Percentiles rank a stretch among this genome's conserved stretches.
These are phyloP conservation scores for Solioccasus polychromus DNA, from an alignment of 768 basidiomycete genomes.

Conservation along the genomic window DNA sequence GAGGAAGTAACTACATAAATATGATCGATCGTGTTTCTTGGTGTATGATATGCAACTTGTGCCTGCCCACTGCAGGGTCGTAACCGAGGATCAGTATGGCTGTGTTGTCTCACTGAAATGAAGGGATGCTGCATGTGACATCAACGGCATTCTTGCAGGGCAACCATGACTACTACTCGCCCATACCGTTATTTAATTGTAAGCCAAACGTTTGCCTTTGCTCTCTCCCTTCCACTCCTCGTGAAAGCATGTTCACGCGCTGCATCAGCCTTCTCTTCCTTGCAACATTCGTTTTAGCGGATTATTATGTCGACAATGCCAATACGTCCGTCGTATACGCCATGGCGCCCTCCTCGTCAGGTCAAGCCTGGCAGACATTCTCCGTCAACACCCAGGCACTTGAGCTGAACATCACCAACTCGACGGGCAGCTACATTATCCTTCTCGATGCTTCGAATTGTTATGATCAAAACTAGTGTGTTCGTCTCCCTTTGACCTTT, in stretches of 20 bases:
- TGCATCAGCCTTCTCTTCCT: constrained; percentile 10
- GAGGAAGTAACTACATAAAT: no score
- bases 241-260: background rate
- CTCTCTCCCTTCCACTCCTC: background rate
- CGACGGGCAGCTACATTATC: constrained; percentile 19
- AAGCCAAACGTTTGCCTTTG: background rate
- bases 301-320: constrained; percentile 25
- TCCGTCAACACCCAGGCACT: background rate
- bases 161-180: background rate
- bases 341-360: constrained; percentile 13
- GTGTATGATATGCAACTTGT: no score
- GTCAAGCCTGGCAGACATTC: constrained; percentile 11
- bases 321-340: constrained; percentile 20
- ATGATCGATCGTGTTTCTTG: no score
- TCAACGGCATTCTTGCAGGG: background rate
- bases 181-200: background rate
- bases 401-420: constrained; percentile 9
- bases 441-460: constrained; percentile 16
- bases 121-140: no score
- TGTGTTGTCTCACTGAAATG: no score
- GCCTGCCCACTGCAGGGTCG: no score
- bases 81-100: background rate
- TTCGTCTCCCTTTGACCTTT: background rate
- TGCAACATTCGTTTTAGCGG: constrained; percentile 13
- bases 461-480: constrained; percentile 28